Percentiles rank a stretch among this genome's conserved stretches.
phyloP scores from a whole-genome alignment of 495 filamentous ascomycete species.

The Penicillium maclennaniae region DNA sequence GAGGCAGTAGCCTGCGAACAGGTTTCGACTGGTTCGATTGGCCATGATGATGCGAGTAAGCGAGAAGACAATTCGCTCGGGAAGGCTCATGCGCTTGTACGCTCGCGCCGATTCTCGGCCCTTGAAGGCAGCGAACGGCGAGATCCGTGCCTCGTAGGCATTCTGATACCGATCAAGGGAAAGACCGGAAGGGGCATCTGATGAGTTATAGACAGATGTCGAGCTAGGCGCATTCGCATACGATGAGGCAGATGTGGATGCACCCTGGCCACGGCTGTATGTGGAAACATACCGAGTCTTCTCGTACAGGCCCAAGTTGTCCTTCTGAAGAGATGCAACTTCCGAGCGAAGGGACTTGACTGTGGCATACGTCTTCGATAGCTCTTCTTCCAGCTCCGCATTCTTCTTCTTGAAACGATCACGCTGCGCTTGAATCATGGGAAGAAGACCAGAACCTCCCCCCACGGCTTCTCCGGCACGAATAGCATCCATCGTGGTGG shows the following conservation, averaged over 20 bases:
- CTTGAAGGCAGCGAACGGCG: constrained; percentile 91
- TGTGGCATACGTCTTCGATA: constrained; percentile 74
- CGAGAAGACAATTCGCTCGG: constrained; percentile 85
- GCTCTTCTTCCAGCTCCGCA: constrained; percentile 81
- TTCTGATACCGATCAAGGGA: constrained; percentile 84
- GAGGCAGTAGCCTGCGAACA: constrained; percentile 94
- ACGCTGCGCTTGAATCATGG: constrained; percentile 96
- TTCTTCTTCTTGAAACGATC: constrained; percentile 98
- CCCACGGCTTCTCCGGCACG: constrained; percentile 69
- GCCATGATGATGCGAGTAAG: constrained; percentile 88
- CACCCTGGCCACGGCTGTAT: constrained; percentile 66
- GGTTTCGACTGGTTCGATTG: constrained; percentile 81
- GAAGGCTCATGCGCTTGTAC: constrained; percentile 91
- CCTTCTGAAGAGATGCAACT: constrained; percentile 86
- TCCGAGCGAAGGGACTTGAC: constrained; percentile 88
- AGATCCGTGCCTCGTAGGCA: constrained; percentile 91
- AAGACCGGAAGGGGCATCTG: constrained; percentile 57
- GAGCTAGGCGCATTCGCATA: constrained; percentile 72
- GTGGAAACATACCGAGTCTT: constrained; percentile 95
- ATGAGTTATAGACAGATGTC: constrained; percentile 60
- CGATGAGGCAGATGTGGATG: constrained; percentile 66
- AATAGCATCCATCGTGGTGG: constrained; percentile 52
- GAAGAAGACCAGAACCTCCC: constrained; percentile 84
- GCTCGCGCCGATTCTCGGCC: constrained; percentile 87
- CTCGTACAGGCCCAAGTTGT: constrained; percentile 95